Base-by-base conservation (phyloP, 805 yeast species). In the Wickerhamomyces bisporus region DNA sequence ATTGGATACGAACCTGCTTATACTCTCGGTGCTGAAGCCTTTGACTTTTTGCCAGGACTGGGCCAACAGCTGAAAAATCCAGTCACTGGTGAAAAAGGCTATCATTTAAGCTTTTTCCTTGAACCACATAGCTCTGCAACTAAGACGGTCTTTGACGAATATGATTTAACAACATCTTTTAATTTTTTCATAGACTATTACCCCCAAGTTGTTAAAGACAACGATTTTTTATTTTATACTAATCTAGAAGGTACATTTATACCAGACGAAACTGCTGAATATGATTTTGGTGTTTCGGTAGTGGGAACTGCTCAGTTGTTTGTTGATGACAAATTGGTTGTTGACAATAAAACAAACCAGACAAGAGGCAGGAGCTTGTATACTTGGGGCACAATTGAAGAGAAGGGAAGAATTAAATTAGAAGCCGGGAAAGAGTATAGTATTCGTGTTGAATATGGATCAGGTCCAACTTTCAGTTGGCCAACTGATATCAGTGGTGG, bases 241-340 rank as follows among this genome's bases (percentile, higher is more conserved):
- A 70, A 64, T 26, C 51, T 73, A 38, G 67, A 59, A 35, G 71
- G 71, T 15, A 40, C 48, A 30, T 71, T 62, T 40, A 56, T 44
- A 6, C 71, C 79, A 3, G 71, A 68, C 18, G 61, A 58, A 33
- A 42, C 65, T 26, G 76, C 71, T 9, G 55, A 48, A 9, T 75
- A 68, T 48, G 64, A 63, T 36, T 65, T 76, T 47, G 79, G 79
- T 13, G 53, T 71, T 36, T 57, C 71, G 10, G 68, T 68, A 18
- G 52, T 58, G 34, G 81, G 81, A 6, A 70, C 77, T 30, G 78
- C 75, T 19, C 66, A 67, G 45, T 43, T 77, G 14, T 77, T 61
- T 46, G 49, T 76, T 34, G 70, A 77, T 47, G 78, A 53, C 36
- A 48, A 66, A 45, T 56, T 73, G 41, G 53, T 77, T 21, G 65